Evolutionary conservation across 2,329 filamentous ascomycete species (phyloP), one percentile per base, ranked within the genome.

Genomic region (Dichotomopilus funicola): DNA sequence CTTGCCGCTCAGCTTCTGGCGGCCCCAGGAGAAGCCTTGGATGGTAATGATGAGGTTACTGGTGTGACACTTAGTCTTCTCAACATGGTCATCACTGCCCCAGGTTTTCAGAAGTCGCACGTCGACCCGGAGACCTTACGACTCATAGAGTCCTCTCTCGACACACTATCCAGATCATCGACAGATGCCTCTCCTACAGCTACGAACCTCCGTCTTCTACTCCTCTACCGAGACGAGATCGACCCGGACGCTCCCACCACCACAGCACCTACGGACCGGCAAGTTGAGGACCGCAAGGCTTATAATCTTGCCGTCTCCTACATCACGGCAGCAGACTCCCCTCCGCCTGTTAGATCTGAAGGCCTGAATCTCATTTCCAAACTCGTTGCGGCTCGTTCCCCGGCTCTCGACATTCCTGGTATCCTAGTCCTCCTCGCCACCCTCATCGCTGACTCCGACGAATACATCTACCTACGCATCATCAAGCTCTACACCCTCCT

Each of bases 381-480:
- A 2, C 72, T 90, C 7, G 78, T 90, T 41, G 61, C 74, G 31
- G 68, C 77, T 0, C 71, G 74, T 41, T 82, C 82, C 43, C 69
- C 83, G 0, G 73, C 85, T 8, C 67, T 90, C 12, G 86, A 90
- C 64, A 77, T 89, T n/a, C 81, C 82, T 0, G 78, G 83, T 1
- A 74, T 83, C 3, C 73, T 86, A 0, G 79, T 86, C 5, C 74
- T 88, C 1, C 73, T 89, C 52, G 82, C 83, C 1, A 81, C 79
- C 8, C 74, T 89, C 0, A 72, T 89, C 1, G 77, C 79, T 57
- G 85, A 88, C 49, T 73, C 77, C 5, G 87, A 90, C 54, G 85
- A 88, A 54, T 91, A 86, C 65, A 83, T 89, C 58, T 86, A 87
- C 63, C 73, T 86, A 2, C 78, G 82, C n/a, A 80, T 83, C 12